phyloP scores from a whole-genome alignment of 2,329 filamentous ascomycete species.

The Phialophora chinensis region DNA sequence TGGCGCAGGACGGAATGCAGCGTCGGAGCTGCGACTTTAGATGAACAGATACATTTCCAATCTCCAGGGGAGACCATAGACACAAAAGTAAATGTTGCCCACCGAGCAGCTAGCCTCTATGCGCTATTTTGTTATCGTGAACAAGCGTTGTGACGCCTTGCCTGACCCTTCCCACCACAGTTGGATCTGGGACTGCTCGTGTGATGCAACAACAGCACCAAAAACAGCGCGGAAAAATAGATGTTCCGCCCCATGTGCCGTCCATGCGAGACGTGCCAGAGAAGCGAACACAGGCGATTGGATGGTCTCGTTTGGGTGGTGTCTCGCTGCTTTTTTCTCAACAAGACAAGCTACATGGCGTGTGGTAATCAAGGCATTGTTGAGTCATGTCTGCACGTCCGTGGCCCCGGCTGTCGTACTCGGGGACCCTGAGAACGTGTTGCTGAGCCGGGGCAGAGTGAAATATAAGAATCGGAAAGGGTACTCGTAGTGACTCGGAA shows the following conservation, averaged over 20 bases:
- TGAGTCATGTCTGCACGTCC: slow-evolving; percentile 25
- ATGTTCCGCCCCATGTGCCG: slow-evolving; percentile 31
- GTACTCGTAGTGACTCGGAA: not conserved
- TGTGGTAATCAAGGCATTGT: slow-evolving; percentile 31
- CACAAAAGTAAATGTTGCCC: slow-evolving; percentile 2
- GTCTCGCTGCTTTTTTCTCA: slow-evolving; percentile 29
- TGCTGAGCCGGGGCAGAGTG: not conserved
- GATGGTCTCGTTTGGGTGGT: slow-evolving; percentile 9
- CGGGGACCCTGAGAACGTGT: not conserved
- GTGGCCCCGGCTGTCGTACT: not conserved
- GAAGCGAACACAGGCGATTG: slow-evolving; percentile 25
- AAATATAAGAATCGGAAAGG: slow-evolving; percentile 13
- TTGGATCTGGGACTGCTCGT: slow-evolving; percentile 5
- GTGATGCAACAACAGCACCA: slow-evolving; percentile 22
- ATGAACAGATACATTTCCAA: slow-evolving; percentile 20
- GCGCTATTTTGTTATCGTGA: slow-evolving; percentile 6
- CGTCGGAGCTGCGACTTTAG: not conserved
- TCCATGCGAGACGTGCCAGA: slow-evolving; percentile 10
- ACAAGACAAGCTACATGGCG: slow-evolving; percentile 1
- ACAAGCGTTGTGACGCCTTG: not conserved
- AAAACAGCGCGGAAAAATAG: slow-evolving; percentile 26
- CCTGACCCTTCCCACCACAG: not conserved
- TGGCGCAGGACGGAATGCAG: not conserved
- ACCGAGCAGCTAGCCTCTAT: not conserved
- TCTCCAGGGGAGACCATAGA: slow-evolving; percentile 1